These are phyloP conservation scores for Talaromyces sp. DNA, from an alignment of 2,329 filamentous ascomycete species.

Conservation along the genomic window DNA sequence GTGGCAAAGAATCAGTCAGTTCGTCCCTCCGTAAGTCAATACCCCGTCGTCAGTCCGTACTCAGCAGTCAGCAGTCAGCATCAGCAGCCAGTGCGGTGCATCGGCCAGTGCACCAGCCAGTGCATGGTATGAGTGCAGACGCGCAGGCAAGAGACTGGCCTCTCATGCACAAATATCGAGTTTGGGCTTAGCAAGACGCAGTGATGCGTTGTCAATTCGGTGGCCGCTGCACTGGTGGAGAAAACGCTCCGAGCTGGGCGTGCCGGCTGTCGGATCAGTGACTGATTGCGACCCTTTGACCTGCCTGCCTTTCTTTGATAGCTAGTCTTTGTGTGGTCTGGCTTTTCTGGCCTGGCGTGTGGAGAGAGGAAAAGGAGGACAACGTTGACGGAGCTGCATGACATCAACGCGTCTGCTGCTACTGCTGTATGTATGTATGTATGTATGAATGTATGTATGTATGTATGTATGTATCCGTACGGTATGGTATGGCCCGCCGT, in stretches of 20 bases:
- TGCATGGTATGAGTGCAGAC: neutral
- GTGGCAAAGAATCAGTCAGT: neutral
- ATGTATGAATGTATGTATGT: no score
- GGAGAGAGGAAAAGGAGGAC: neutral
- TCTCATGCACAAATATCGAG: neutral
- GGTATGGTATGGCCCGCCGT: neutral
- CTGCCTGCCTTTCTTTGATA: neutral
- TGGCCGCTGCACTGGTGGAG: constrained; percentile 38
- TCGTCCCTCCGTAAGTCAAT: neutral
- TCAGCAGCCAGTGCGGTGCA: no score
- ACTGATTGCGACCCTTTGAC: neutral
- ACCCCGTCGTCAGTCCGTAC: neutral
- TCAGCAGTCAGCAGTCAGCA: neutral
- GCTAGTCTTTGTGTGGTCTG: neutral
- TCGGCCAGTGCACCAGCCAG: no score
- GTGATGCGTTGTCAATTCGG: constrained; percentile 70
- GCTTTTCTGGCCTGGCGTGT: neutral
- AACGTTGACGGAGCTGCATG: neutral
- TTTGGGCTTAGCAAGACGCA: constrained; percentile 50
- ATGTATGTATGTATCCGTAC: neutral
- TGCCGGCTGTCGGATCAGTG: neutral
- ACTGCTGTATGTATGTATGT: no score
- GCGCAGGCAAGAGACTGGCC: neutral
- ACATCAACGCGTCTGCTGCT: neutral
- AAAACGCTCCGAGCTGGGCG: neutral